These are phyloP conservation scores for Beauveria australis DNA, from an alignment of 2,329 filamentous ascomycete genomes.

Conservation along the genomic window DNA sequence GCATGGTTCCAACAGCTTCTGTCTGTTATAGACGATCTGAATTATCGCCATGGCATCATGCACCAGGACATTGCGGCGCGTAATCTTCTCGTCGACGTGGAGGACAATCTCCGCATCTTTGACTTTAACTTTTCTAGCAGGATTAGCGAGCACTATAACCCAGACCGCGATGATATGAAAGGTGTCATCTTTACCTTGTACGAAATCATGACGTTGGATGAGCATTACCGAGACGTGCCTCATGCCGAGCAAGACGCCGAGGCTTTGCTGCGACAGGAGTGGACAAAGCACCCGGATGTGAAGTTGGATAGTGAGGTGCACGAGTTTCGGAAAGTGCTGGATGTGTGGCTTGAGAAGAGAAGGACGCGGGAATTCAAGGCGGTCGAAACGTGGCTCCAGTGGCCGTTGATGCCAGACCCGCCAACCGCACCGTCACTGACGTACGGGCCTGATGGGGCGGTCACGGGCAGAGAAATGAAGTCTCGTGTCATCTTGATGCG, in stretches of 20 bases:
- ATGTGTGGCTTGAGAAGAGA: conserved; percentile 19
- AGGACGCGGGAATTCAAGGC: conserved; percentile 5
- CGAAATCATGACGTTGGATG: conserved; percentile 29
- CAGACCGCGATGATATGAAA: conserved; percentile 24
- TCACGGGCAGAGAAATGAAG: not conserved
- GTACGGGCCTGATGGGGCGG: not conserved
- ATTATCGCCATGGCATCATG: conserved; percentile 27
- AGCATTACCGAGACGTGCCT: conserved; percentile 15
- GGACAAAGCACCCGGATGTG: conserved; percentile 24
- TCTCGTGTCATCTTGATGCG: not conserved
- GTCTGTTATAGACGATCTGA: conserved; percentile 27
- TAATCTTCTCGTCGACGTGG: conserved; percentile 28
- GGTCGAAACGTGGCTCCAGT: conserved; percentile 10
- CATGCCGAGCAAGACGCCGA: conserved; percentile 19
- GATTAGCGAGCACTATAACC: conserved; percentile 16
- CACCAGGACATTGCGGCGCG: conserved; percentile 32
- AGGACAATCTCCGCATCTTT: conserved; percentile 26
- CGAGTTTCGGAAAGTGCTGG: conserved; percentile 9
- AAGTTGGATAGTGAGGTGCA: conserved; percentile 22
- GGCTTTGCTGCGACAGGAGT: conserved; percentile 15
- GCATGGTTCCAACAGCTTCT: conserved; percentile 30
- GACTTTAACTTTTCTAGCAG: conserved; percentile 27
- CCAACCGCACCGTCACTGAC: conserved; percentile 7
- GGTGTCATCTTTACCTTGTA: conserved; percentile 28
- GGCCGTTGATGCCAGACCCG: conserved; percentile 13